Evolutionary conservation across 164 flowering plant genomes (phyloP).

Genomic region (Tinospora cordifolia): DNA sequence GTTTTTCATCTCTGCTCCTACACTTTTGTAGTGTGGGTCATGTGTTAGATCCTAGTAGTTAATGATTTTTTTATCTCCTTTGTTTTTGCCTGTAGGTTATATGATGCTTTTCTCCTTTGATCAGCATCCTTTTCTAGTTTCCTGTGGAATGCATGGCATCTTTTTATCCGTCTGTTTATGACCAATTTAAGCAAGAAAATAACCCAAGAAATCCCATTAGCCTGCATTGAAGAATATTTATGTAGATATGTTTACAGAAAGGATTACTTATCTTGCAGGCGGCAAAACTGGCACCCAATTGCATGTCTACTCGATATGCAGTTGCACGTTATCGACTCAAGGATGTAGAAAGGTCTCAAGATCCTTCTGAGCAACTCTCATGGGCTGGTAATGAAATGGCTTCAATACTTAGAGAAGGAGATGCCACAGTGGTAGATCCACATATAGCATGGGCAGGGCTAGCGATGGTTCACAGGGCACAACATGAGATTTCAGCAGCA

Average conservation of each 20-base stretch:
- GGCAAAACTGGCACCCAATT: conserved; percentile 72
- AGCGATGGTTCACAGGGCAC: conserved; percentile 81
- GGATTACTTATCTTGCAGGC: conserved; percentile 38
- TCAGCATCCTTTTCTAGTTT: too few species aligned
- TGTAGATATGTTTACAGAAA: neutral
- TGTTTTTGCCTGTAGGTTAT: too few species aligned
- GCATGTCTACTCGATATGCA: conserved; percentile 83
- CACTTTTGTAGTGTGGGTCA: too few species aligned
- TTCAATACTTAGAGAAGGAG: conserved; percentile 84
- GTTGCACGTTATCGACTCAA: conserved; percentile 77
- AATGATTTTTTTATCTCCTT: too few species aligned
- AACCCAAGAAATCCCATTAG: neutral
- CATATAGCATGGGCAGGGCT: conserved; percentile 87
- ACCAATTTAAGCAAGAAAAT: neutral
- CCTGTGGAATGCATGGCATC: too few species aligned
- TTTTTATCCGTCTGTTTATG: too few species aligned
- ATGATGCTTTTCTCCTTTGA: too few species aligned
- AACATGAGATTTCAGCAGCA: conserved; percentile 77
- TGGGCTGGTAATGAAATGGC: conserved; percentile 99
- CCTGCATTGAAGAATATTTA: neutral
- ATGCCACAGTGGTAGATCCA: conserved; percentile 48
- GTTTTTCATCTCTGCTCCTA: too few species aligned
- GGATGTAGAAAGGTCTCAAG: conserved; percentile 86
- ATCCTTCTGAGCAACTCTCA: conserved; percentile 67
- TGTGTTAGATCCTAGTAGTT: too few species aligned